Evolutionary conservation across 768 basidiomycete species (phyloP), one percentile per base, ranked within the genome.

Genomic region (Pleurotus platypus): DNA sequence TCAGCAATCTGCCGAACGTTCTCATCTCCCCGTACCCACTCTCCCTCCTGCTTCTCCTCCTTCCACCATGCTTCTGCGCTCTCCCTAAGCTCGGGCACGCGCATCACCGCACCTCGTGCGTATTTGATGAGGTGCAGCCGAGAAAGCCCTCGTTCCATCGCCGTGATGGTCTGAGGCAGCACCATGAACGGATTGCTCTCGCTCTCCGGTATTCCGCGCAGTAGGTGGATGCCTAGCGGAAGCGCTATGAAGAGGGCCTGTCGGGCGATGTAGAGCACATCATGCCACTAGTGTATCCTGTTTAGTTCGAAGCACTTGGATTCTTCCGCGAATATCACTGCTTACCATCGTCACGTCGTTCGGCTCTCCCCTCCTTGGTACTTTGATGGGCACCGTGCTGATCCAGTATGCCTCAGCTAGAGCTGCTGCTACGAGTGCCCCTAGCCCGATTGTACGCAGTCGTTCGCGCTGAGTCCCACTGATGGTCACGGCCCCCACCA

Each of bases 21-120:
- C 51, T 75, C 73, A 64, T 86, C 78, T 24, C 65, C 71, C 22
- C 81, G 70, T 40, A 81, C 77, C 61, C 74, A 75, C 22, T 70
- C 68, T 0, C 86, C 86, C 55, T 84, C 81, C 20, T 67, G 67
- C 46, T 77, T 76, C 63, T 87, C 79, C 30, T 70, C 73, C 3
- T 71, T 69, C 88, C 88, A 90, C 78, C 83, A 88, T 50, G 69
- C 68, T 1, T 63, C 65, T 0, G 79, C 75, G n/a, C 76, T 77
- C 8, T 70, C 71, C 7, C 82, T 78, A 11, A 83, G 70, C 26
- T 69, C 66, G 1, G 80, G 78, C 5, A 73, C 63, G 35, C 89
- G 81, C 77, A 84, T 75, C 24, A 82, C 70, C 2, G 86, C 81
- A 39, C 80, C 84, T 45, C 76, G 78, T 2, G 79, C 72, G 62